Conservation (phyloP, 2,329 filamentous ascomycete genomes). For the Talaromyces rugulosus region DNA sequence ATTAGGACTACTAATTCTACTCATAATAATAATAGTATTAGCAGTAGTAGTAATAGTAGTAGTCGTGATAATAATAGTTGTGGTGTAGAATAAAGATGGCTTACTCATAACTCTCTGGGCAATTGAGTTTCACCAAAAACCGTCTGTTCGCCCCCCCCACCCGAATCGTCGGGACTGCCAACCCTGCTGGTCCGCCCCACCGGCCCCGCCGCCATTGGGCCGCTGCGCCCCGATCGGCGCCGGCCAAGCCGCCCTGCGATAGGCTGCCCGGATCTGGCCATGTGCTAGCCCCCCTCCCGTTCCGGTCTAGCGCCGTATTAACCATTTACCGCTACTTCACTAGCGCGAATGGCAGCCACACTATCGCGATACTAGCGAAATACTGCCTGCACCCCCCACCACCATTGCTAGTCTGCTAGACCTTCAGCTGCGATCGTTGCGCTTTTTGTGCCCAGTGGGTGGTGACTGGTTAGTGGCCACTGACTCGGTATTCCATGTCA, state of each 20-base stretch:
- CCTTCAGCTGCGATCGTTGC: too few species aligned
- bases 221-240: neutral
- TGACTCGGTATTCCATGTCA: too few species aligned
- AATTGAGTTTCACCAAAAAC: constrained; percentile 3
- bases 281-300: neutral
- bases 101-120: neutral
- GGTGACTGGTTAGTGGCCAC: too few species aligned
- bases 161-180: neutral
- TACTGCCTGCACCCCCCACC: too few species aligned
- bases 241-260: neutral
- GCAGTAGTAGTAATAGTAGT: too few species aligned
- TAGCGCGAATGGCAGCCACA: too few species aligned
- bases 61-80: too few species aligned
- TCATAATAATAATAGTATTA: too few species aligned
- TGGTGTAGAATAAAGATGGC: neutral
- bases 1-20: too few species aligned
- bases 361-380: too few species aligned
- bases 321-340: neutral
- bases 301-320: neutral
- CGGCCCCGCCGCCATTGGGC: neutral
- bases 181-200: neutral
- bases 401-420: too few species aligned
- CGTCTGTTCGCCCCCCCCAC: neutral
- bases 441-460: too few species aligned
- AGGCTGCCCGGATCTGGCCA: neutral